Evolutionary conservation across 768 basidiomycete genomes (phyloP).

Genomic region (Boletellus emodensis): DNA sequence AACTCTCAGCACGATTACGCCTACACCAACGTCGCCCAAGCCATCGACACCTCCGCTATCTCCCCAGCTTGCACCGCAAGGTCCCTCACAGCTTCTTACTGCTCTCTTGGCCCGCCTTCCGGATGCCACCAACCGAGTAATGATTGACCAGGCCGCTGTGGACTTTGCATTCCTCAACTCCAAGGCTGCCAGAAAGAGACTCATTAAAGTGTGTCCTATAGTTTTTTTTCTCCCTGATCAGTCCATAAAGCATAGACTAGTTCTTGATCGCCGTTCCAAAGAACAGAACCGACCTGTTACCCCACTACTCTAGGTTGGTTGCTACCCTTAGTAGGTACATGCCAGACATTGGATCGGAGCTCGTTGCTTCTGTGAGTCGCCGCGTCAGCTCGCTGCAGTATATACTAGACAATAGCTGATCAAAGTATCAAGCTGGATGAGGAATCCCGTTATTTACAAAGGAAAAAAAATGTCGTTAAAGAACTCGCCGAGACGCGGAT

Average conservation of each 20-base stretch:
- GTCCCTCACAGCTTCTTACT: conserved; percentile 89
- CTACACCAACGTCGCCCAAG: conserved; percentile 66
- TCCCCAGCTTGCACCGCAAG: conserved; percentile 76
- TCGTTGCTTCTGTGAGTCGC: conserved; percentile 70
- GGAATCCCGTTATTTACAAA: conserved; percentile 92
- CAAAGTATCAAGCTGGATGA: conserved; percentile 72
- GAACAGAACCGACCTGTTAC: conserved; percentile 83
- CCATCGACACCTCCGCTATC: conserved; percentile 55
- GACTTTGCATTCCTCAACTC: conserved; percentile 97
- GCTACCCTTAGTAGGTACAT: conserved; percentile 89
- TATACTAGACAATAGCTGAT: conserved; percentile 3
- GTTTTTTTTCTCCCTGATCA: background rate
- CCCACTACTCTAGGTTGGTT: conserved; percentile 88
- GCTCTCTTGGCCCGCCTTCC: conserved; percentile 87
- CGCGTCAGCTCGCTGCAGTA: background rate
- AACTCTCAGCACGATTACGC: conserved; percentile 46
- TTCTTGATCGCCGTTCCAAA: conserved; percentile 82
- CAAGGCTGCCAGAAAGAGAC: conserved; percentile 89
- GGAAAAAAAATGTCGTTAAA: conserved; percentile 89
- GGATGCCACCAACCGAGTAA: conserved; percentile 84
- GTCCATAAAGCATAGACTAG: conserved; percentile 35
- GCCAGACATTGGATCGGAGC: conserved; percentile 85
- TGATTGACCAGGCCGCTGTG: conserved; percentile 91
- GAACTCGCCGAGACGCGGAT: conserved; percentile 82
- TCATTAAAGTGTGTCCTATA: conserved; percentile 64